These are phyloP conservation scores for Pontederia paniculata DNA, from an alignment of 176 grass and related monocot genomes.

Conservation along the genomic window DNA sequence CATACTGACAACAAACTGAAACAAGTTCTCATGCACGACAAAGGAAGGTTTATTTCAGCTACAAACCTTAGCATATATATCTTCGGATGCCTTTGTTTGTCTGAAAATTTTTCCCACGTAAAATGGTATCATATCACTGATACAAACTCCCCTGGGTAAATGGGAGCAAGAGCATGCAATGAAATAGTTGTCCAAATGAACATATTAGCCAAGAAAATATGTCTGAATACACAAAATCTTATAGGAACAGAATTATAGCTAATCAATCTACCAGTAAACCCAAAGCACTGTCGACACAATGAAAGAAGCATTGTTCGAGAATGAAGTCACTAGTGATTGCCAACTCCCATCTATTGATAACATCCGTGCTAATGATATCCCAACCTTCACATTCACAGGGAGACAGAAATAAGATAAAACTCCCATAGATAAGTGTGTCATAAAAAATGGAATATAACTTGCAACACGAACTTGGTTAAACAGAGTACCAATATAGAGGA, in stretches of 20 bases:
- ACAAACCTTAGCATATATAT: conserved; percentile 59
- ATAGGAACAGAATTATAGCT: conserved; percentile 1
- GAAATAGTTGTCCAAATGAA: conserved; percentile 11
- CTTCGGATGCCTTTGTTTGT: conserved; percentile 53
- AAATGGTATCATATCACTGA: conserved; percentile 83
- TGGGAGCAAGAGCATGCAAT: too few species aligned
- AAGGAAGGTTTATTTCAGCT: neutral
- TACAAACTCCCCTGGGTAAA: conserved; percentile 96
- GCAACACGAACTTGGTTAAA: conserved; percentile 23
- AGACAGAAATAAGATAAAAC: conserved; percentile 8
- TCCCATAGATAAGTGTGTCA: conserved; percentile 11
- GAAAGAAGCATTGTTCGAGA: conserved; percentile 57
- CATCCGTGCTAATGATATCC: conserved; percentile 69
- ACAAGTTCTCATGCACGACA: neutral
- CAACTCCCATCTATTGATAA: conserved; percentile 74
- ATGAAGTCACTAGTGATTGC: conserved; percentile 56
- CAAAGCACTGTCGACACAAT: conserved; percentile 72
- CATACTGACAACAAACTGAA: neutral
- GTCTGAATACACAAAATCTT: neutral
- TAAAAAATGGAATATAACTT: neutral
- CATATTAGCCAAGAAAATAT: neutral
- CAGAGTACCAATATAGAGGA: conserved; percentile 56
- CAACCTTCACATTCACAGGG: conserved; percentile 35
- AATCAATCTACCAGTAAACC: conserved; percentile 71
- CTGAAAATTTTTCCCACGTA: conserved; percentile 71